Percentiles rank a stretch among this genome's conserved stretches.
These are phyloP conservation scores for Ustilago sp. DNA, from an alignment of 1,284 basidiomycete species.

Conservation along the genomic window DNA sequence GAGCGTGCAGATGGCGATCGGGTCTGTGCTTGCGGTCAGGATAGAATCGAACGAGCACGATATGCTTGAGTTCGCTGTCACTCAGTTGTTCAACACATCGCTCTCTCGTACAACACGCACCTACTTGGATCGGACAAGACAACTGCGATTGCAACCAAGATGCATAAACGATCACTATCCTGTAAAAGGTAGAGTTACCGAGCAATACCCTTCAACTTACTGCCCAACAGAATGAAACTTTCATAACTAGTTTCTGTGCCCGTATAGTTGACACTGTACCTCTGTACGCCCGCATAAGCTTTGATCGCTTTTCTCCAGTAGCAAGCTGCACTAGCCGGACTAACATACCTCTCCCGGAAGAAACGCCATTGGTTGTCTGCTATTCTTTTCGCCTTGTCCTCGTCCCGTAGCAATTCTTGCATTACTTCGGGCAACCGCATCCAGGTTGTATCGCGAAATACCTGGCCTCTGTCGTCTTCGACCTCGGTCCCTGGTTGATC, in stretches of 20 bases:
- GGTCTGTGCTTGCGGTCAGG: too few relatives aligned
- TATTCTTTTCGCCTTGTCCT: conserved; percentile 54
- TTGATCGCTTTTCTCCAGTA: conserved; percentile 63
- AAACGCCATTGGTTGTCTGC: conserved; percentile 63
- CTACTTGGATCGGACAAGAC: too few relatives aligned
- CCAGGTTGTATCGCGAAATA: conserved; percentile 51
- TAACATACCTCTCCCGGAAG: conserved; percentile 61
- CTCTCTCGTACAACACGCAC: too few relatives aligned
- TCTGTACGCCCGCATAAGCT: conserved; percentile 40
- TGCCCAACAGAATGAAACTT: conserved; percentile 52
- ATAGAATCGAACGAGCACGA: too few relatives aligned
- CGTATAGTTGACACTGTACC: conserved; percentile 48
- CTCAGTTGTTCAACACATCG: too few relatives aligned
- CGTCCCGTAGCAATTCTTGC: conserved; percentile 54
- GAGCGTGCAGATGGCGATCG: too few relatives aligned
- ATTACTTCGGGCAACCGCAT: conserved; percentile 60
- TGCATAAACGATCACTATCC: not conserved
- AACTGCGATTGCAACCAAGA: not conserved
- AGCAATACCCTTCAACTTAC: conserved; percentile 36
- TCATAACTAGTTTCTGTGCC: conserved; percentile 65
- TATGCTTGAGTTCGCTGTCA: too few relatives aligned
- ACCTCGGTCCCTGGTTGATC: conserved; percentile 36
- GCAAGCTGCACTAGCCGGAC: conserved; percentile 54
- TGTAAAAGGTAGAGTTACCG: not conserved
- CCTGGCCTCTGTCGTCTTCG: conserved; percentile 43